Evolutionary conservation across 2,329 filamentous ascomycete genomes (phyloP), one percentile per base, ranked within the genome.

Genomic region (Plenodomus lindquistii): DNA sequence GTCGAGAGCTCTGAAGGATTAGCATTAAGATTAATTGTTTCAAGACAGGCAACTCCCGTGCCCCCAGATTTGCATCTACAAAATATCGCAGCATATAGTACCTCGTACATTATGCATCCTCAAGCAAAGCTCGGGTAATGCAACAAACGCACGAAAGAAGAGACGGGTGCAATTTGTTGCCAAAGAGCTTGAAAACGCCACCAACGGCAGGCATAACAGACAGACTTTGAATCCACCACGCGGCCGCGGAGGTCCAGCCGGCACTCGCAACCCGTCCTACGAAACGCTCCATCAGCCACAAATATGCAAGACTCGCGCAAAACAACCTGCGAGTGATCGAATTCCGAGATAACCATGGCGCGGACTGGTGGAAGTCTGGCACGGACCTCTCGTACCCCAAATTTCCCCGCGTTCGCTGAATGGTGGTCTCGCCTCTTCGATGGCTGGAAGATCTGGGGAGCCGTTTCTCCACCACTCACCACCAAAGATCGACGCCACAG

Each of bases 391-490:
- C 15, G 27, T 43, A 20, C 41, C 36, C 44, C 48, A 20, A 45
- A 36, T 38, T 50, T 52, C 40, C 53, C 54, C 52, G 27, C 42
- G 38, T 36, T 22, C 17, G 48, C 48, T 46, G 52, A 51, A 41
- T 49, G 46, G 40, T 49, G 55, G 53, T 57, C 48, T 41, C 43
- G 40, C 44, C 48, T 27, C 41, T 50, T 47, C 48, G 37, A 46
- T 44, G 46, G 43, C 44, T 50, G 46, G 42, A 46, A 41, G 55
- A 57, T 54, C 50, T 56, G 52, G 53, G 52, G 51, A 44, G 36
- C 35, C 41, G 46, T 55, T 59, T 31, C 58, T 60, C 59, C 59
- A 62, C 59, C 59, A 62, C 55, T 60, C 39, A 60, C 34, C 42
- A 40, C 21, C 15, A 50, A 16, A 13, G 21, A 13, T 18, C 16